Conservation (phyloP, 2,329 filamentous ascomycete species). For the Pyricularia sp. region DNA sequence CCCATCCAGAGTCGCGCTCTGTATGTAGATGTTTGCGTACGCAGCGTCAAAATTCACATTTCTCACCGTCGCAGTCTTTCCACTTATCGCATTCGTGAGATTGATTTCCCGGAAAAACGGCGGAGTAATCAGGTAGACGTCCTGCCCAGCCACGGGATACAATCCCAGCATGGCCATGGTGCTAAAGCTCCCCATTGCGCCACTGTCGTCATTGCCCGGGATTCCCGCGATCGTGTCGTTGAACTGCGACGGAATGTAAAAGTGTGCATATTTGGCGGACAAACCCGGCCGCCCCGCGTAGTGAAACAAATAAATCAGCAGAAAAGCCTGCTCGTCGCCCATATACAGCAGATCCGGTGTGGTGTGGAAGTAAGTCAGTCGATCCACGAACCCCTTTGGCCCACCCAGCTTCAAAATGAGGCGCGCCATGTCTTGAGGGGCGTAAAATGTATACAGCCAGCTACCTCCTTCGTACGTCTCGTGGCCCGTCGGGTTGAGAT, state of each 20-base stretch:
- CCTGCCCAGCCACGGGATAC: slow-evolving; percentile 58
- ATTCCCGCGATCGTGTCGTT: slow-evolving; percentile 48
- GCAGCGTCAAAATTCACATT: slow-evolving; percentile 52
- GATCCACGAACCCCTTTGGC: slow-evolving; percentile 36
- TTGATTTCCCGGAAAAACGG: slow-evolving; percentile 56
- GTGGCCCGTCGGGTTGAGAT: slow-evolving; percentile 28
- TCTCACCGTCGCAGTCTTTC: slow-evolving; percentile 48
- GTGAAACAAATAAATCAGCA: slow-evolving; percentile 60
- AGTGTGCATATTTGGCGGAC: slow-evolving; percentile 45
- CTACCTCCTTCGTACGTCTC: slow-evolving; percentile 61
- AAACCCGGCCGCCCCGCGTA: slow-evolving; percentile 55
- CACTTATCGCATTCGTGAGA: slow-evolving; percentile 46
- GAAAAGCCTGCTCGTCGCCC: slow-evolving; percentile 52
- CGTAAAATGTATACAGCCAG: slow-evolving; percentile 60
- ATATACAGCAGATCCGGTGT: slow-evolving; percentile 41
- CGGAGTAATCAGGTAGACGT: slow-evolving; percentile 62
- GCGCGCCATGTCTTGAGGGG: slow-evolving; percentile 25
- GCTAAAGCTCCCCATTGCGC: slow-evolving; percentile 62
- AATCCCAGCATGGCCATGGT: slow-evolving; percentile 61
- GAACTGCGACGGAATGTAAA: slow-evolving; percentile 58
- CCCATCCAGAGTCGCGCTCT: slow-evolving; percentile 55
- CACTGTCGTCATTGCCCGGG: slow-evolving; percentile 62
- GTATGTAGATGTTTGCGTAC: slow-evolving; percentile 52
- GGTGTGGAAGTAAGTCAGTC: slow-evolving; percentile 46
- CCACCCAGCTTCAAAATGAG: slow-evolving; percentile 47